Base-by-base conservation (phyloP, 2,329 filamentous ascomycete genomes). In the Neoarthrinium moseri region DNA sequence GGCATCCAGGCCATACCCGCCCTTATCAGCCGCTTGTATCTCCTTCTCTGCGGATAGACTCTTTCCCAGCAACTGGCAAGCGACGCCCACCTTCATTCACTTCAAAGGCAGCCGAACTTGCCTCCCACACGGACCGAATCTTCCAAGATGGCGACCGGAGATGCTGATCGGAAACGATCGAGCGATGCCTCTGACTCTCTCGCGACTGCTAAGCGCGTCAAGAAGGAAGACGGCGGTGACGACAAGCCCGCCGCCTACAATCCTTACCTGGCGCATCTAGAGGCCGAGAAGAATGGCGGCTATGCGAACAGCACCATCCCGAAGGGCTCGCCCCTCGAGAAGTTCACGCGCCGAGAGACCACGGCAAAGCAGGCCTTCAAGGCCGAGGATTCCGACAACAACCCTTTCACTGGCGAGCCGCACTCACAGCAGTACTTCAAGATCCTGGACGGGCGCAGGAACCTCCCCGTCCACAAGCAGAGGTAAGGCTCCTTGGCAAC, bases 381-480 rank as follows among this genome's bases (percentile, higher is more conserved):
- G 58, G 86, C 85, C 3, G 94, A 99, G 71, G 83, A 96, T 69
- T 81, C 84, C 12, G 86, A 90, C 17, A 68, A 76, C 56, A 99
- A 96, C 64, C 86, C 92, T 18, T 96, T 96, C 74, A 99, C 84
- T 39, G 84, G 85, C 50, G 73, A 79, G 47, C 74, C 82, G 12
- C 85, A 96, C 59, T 91, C 90, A 36, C 78, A 83, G 56, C 83
- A 87, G 61, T 99, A 99, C 75, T 90, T 96, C 67, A 83, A 84
- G 60, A 99, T 99, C 62, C 73, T 99, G 59, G 81, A 92, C 71
- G 81, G 80, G 45, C 80, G 94, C 57, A 83, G 91, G 63, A 86
- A 91, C 57, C 79, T 99, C 50, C 94, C 94, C 12, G 94, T 99
- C 34, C 86, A 95, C 69, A 86, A 90, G 63, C 94, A 99, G 69